Evolutionary conservation across 2,329 filamentous ascomycete genomes (phyloP), one percentile per base, ranked within the genome.

Genomic region (Mycogone perniciosa): DNA sequence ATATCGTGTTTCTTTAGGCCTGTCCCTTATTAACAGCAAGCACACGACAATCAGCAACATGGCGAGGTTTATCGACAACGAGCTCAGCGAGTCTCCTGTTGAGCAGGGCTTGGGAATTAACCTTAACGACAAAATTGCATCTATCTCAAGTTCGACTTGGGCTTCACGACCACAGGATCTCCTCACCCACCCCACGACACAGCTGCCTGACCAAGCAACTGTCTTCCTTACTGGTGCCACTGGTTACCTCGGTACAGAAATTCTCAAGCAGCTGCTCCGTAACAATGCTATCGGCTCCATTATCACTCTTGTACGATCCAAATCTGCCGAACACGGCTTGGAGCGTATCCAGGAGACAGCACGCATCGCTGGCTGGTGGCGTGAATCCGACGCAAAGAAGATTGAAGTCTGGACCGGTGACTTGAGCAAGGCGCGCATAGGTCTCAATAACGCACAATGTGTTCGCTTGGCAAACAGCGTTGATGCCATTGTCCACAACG

Each of bases 401-500:
- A 45, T 53, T 8, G 46, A 50, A 42, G 33, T 50, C 1, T 50
- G 47, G 47, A 30, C 26, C 7, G 51, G 47, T 11, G 51, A 50
- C 20, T 11, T 53, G 13, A 77, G 82, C n/a, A 77, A 88, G 60
- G 79, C 84, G 2, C 76, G 79, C 9, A 80, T 95, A 9, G 89
- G 88, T 6, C 70, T 95, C 20, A 75, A 77, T 6, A 74, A 81
- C 8, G 70, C 71, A 1, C 50, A 49, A 29, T 95, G 87, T 85
- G 72, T 84, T 43, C 72, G 70, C 7, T 64, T 95, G 4, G 11
- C 8, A n/a, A 69, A 82, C 4, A 75, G 82, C 37, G 84, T 85
- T 1, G 87, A 95, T 61, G 77, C 83, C 2, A 74, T 89, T 6
- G 79, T 89, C 34, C 86, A 96, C 72, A 96, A 96, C 62, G 91